Evolutionary conservation across 805 yeast genomes (phyloP), one percentile per base, ranked within the genome.

Genomic region (Cyberlindnera lachancei): DNA sequence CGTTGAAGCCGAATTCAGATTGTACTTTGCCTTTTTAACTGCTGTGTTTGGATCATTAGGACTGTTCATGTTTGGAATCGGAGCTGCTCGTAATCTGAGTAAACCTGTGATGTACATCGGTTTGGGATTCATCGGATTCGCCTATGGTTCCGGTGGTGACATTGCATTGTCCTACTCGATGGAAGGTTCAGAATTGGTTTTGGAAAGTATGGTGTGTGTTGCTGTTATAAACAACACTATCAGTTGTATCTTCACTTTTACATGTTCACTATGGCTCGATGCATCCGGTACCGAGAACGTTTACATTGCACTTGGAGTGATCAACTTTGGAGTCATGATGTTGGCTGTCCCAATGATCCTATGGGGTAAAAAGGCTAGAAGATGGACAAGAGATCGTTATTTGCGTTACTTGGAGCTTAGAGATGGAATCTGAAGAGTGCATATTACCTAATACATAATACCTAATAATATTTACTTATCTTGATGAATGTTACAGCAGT

Each of bases 191-290:
- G 83, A 75, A 27, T 70, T 77, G 69, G 74, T 77, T 34, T 59
- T 77, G 42, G 83, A 77, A 55, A 78, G 80, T 44, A 75, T 78
- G 82, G 75, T 75, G 17, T 81, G 83, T 35, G 81, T 79, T 17
- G 59, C 66, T 15, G 66, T 76, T 34, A 76, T 78, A 46, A 77
- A 77, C 53, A 78, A 78, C 53, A 61, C 70, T 37, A 66, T 77
- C 41, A 79, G 79, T 13, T 74, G 82, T 48, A 64, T 76, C 29
- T 78, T 78, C 52, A 77, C 84, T 0, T 78, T 78, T 50, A 66
- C 72, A 4, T 77, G 83, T 45, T 72, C 80, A 2, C 59, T 67
- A 16, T 73, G 81, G 77, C 50, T 77, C 17, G 74, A 61, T 21
- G 67, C 69, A 6, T 57, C 71, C 40, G 80, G 83, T 13, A 70